Conservation (phyloP, 805 yeast species). For the Metschnikowia peoriensis region DNA sequence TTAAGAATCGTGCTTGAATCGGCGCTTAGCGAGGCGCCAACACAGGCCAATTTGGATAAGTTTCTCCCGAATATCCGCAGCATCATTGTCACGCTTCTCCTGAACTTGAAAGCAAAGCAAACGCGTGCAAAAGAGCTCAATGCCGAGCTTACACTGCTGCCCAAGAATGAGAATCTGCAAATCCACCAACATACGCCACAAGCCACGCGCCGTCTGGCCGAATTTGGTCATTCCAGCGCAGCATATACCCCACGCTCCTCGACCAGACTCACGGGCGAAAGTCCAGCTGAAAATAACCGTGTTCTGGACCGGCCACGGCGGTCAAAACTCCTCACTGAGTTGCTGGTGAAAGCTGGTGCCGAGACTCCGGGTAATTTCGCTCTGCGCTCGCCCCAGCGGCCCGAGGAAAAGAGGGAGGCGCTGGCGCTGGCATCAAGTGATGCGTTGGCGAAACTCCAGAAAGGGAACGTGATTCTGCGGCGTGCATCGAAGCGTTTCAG, state of each 20-base stretch:
- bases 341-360: slow-evolving; percentile 1
- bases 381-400: not conserved
- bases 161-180: not conserved
- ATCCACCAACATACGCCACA: not conserved
- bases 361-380: not conserved
- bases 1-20: slow-evolving; percentile 78
- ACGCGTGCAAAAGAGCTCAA: slow-evolving; percentile 45
- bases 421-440: slow-evolving; percentile 32
- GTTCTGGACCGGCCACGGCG: slow-evolving; percentile 5
- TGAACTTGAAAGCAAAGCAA: slow-evolving; percentile 80
- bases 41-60: slow-evolving; percentile 75
- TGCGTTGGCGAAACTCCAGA: slow-evolving; percentile 75
- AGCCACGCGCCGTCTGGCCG: no score
- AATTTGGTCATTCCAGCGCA: no score
- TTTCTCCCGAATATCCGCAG: slow-evolving; percentile 83
- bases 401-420: not conserved
- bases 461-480: slow-evolving; percentile 79
- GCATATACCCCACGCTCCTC: no score
- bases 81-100: slow-evolving; percentile 77
- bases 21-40: slow-evolving; percentile 80
- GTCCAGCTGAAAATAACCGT: not conserved
- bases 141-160: slow-evolving; percentile 13
- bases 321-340: slow-evolving; percentile 6
- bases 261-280: not conserved
- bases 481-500: slow-evolving; percentile 93